Conservation (phyloP, 352 stramenopile genomes). For the Lagenidium giganteum region DNA sequence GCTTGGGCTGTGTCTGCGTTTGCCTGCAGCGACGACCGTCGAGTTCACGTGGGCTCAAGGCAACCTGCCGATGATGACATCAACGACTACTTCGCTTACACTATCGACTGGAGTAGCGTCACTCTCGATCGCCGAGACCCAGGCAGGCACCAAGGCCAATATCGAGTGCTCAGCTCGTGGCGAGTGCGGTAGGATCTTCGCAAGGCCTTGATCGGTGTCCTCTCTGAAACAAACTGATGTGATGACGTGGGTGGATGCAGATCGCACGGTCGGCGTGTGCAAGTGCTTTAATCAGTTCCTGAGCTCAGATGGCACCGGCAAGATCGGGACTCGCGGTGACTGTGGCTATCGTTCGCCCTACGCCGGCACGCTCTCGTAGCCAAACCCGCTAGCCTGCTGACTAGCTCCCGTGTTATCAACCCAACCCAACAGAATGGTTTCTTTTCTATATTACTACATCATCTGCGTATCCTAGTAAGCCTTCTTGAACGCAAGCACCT, state of each 20-base stretch:
- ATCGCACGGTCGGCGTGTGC: constrained; percentile 58
- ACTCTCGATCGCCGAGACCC: constrained; percentile 24
- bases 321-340: constrained; percentile 80
- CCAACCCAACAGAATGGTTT: no score
- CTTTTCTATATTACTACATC: no score
- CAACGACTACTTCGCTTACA: constrained; percentile 31
- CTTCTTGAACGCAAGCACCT: constrained; percentile 84
- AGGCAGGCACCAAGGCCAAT: constrained; percentile 74
- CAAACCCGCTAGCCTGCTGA: no score
- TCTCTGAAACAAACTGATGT: no score
- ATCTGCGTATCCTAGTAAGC: constrained; percentile 53
- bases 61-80: constrained; percentile 40
- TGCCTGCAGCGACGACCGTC: constrained; percentile 35
- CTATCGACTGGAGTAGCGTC: constrained; percentile 21
- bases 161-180: constrained; percentile 67
- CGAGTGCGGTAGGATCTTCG: constrained; percentile 46
- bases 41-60: constrained; percentile 71
- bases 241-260: no score
- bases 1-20: neutral
- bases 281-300: constrained; percentile 73
- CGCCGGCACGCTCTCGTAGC: constrained; percentile 33
- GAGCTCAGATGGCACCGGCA: constrained; percentile 68
- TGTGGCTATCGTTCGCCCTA: constrained; percentile 86
- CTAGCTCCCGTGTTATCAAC: no score
- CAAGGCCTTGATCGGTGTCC: neutral